Percentiles rank a stretch among this genome's conserved stretches.
These are phyloP conservation scores for Tirmania nivea DNA, from an alignment of 495 filamentous ascomycete genomes.

Conservation along the genomic window DNA sequence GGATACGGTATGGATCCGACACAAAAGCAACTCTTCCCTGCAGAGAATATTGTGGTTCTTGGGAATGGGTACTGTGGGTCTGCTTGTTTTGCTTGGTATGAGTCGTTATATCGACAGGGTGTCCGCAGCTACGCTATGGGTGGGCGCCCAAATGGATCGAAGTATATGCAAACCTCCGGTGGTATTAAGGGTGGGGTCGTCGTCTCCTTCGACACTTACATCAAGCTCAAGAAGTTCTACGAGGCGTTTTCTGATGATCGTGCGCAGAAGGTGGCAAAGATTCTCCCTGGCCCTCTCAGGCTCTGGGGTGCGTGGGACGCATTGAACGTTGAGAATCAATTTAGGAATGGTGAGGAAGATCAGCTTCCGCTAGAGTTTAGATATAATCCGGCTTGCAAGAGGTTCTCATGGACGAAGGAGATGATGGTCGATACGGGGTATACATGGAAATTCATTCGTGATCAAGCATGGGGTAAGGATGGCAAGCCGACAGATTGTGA, in stretches of 20 bases:
- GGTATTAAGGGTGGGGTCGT: constrained; percentile 7
- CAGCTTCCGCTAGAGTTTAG: constrained; percentile 5
- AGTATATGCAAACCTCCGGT: constrained; percentile 10
- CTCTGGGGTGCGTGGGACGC: not conserved
- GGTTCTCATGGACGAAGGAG: constrained; percentile 3
- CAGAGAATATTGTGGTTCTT: constrained; percentile 11
- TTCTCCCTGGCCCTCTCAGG: constrained; percentile 3
- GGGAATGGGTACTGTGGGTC: constrained; percentile 6
- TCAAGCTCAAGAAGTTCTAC: not conserved
- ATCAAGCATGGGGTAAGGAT: constrained; percentile 6
- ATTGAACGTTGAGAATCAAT: constrained; percentile 12
- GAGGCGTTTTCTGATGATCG: not conserved
- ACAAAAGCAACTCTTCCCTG: constrained; percentile 2
- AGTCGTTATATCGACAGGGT: constrained; percentile 5
- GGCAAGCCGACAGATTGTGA: constrained; percentile 4
- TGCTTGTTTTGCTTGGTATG: constrained; percentile 4
- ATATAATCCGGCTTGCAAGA: constrained; percentile 6
- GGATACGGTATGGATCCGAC: constrained; percentile 4
- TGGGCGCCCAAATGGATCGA: constrained; percentile 6
- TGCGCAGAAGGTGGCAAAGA: not conserved
- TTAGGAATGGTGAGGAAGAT: constrained; percentile 2
- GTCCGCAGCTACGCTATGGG: constrained; percentile 9
- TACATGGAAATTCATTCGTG: constrained; percentile 5
- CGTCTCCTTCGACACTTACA: not conserved
- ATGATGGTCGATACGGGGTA: constrained; percentile 4